Base-by-base conservation (phyloP, 768 basidiomycete genomes). In the Saitozyma podzolica region DNA sequence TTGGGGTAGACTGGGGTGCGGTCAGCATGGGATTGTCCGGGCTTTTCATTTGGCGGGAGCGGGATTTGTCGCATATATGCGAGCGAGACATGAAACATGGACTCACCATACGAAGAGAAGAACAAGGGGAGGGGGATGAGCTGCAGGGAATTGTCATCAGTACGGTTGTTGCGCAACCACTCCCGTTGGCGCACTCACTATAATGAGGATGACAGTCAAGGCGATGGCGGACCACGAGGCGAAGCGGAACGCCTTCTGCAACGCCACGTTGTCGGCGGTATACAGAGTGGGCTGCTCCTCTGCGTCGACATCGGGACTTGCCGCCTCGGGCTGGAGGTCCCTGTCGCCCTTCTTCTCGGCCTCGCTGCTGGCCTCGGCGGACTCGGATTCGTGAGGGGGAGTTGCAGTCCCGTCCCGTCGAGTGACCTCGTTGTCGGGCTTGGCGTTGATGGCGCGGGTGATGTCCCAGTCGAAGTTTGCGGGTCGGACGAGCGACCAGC, bases 91-190 rank as follows among this genome's bases (percentile, higher is more conserved):
- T 56, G 14, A 39, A 20, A 29, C 11, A 41, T 63, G 11, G 11
- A 62, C 62, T 4, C 39, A 69, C 65, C 67, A 49, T 89, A 88
- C 48, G 84, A 84, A 0, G 90, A 87, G 75, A 89, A 90, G 83
- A 95, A 95, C 8, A 94, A 82, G 2, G 92, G 92, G 1, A 96
- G 79, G 0, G 92, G 94, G 57, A 96, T 86, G 58, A 91, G 57
- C 88, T 52, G 85, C 83, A 88, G 86, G 67, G 11, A 53, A 14
- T 58, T 29, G 9, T 49, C 29, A 40, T 40, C 54, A 63, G 45
- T 66, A 56, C 50, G 20, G 48, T 56, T 40, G n/a, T 45, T 29
- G 7, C 45, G 20, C 52, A n/a, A 39, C 14, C 29, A 5, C 29
- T 29, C 29, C 29, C 29, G 29, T 29, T 2, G 29, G 29, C 29